Evolutionary conservation across 2,329 filamentous ascomycete species (phyloP).

Genomic region (Cadophora sp.): DNA sequence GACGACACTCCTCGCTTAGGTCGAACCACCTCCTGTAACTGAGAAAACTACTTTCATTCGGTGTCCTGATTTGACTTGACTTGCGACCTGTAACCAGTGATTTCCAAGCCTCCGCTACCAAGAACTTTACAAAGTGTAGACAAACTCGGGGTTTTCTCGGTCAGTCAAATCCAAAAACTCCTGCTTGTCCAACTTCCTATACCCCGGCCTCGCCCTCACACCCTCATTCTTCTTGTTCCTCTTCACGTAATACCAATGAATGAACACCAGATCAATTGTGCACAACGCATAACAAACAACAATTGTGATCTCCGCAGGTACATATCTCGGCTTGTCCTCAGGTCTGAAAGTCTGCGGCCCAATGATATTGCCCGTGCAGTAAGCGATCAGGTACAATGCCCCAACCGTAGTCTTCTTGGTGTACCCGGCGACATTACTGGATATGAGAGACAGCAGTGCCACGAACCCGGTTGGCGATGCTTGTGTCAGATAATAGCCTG

Average conservation of each 20-base stretch:
- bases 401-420: conserved; percentile 57
- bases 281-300: conserved; percentile 45
- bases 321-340: conserved; percentile 54
- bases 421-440: conserved; percentile 54
- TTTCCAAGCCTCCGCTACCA: not conserved
- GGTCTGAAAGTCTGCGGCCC: conserved; percentile 48
- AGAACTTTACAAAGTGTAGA: conserved; percentile 40
- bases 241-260: conserved; percentile 37
- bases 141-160: conserved; percentile 43
- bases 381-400: conserved; percentile 53
- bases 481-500: conserved; percentile 54
- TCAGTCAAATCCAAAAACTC: conserved; percentile 45
- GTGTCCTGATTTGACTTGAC: too few relatives aligned
- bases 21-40: too few relatives aligned
- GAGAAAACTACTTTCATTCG: too few relatives aligned
- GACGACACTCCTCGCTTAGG: not conserved
- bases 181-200: conserved; percentile 40
- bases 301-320: conserved; percentile 51
- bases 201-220: conserved; percentile 34
- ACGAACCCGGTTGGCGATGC: conserved; percentile 60
- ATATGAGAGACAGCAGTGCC: conserved; percentile 45
- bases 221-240: conserved; percentile 40
- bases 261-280: conserved; percentile 35
- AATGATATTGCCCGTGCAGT: conserved; percentile 61
- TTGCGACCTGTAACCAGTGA: too few relatives aligned